Percentiles rank a stretch among this genome's conserved stretches.
Evolutionary conservation across 371 early-diverging fungal genomes (phyloP).

Genomic region (Mortierella sp.): DNA sequence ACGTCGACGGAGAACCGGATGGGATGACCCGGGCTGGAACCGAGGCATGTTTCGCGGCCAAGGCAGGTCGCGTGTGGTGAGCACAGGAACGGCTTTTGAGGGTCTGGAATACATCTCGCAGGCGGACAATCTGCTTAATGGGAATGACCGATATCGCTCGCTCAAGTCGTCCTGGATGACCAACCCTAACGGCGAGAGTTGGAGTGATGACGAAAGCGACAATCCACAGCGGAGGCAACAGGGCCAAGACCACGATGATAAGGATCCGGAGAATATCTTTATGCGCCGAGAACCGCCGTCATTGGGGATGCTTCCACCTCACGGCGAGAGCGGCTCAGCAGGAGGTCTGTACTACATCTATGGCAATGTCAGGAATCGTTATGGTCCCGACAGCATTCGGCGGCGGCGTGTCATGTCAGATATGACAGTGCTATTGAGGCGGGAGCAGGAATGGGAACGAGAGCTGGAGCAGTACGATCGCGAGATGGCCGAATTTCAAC

Average conservation of each 20-base stretch:
- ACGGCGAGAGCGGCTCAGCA: background rate
- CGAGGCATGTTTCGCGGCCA: slow-evolving; percentile 23
- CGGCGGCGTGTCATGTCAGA: slow-evolving; percentile 43
- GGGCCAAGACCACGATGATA: slow-evolving; percentile 31
- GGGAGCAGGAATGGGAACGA: slow-evolving; percentile 41
- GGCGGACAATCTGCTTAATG: slow-evolving; percentile 25
- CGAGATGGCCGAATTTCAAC: slow-evolving; percentile 18
- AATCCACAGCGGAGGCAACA: slow-evolving; percentile 12
- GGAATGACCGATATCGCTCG: slow-evolving; percentile 27
- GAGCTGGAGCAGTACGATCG: slow-evolving; percentile 30
- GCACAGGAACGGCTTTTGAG: slow-evolving; percentile 51
- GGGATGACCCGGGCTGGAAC: slow-evolving; percentile 11
- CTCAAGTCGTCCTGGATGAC: slow-evolving; percentile 44
- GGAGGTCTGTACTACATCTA: slow-evolving; percentile 32
- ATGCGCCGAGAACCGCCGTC: slow-evolving; percentile 15
- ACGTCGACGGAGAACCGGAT: slow-evolving; percentile 5
- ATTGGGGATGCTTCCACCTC: slow-evolving; percentile 21
- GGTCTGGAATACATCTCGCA: slow-evolving; percentile 45
- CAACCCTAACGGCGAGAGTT: slow-evolving; percentile 55
- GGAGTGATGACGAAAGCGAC: slow-evolving; percentile 46
- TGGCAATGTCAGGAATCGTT: slow-evolving; percentile 41
- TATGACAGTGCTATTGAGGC: slow-evolving; percentile 31
- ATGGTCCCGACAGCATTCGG: slow-evolving; percentile 25
- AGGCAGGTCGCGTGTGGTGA: slow-evolving; percentile 35
- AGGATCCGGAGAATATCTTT: slow-evolving; percentile 24